Conservation (phyloP, 805 yeast species). For the Ascoidea asiatica region DNA sequence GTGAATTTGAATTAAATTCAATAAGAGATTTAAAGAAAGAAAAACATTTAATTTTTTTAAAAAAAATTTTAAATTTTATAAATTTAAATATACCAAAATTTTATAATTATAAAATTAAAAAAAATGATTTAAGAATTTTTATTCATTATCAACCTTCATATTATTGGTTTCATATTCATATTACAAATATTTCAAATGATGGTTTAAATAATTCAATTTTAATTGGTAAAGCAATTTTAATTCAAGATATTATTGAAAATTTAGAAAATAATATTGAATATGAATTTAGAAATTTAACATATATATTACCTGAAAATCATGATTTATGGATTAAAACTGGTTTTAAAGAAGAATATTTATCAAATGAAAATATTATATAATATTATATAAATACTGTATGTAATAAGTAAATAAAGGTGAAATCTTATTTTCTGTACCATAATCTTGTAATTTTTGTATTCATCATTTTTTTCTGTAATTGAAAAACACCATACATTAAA, state of each 20-base stretch:
- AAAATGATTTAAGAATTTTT: constrained; percentile 58
- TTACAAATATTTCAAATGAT: constrained; percentile 58
- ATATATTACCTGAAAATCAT: constrained; percentile 65
- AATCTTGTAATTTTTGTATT: constrained; percentile 66
- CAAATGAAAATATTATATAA: no score
- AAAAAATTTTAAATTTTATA: constrained; percentile 30
- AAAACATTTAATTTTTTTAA: constrained; percentile 45
- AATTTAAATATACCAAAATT: constrained; percentile 29
- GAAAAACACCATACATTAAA: constrained; percentile 80
- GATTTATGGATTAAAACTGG: constrained; percentile 39
- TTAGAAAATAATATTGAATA: constrained; percentile 18
- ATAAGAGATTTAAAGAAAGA: constrained; percentile 55
- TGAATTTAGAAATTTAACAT: constrained; percentile 41
- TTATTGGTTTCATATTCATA: constrained; percentile 90
- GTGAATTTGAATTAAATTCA: constrained; percentile 47
- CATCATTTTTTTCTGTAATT: constrained; percentile 83
- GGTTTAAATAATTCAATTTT: constrained; percentile 57
- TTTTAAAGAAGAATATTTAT: not conserved
- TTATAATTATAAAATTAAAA: constrained; percentile 28
- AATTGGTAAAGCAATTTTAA: constrained; percentile 67
- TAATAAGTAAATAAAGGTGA: no score
- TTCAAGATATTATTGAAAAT: constrained; percentile 74
- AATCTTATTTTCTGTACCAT: constrained; percentile 65
- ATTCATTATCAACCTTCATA: constrained; percentile 94
- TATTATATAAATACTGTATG: no score